Percentiles rank a stretch among this genome's conserved stretches.
Conservation (phyloP, 1,284 basidiomycete genomes). For the Puccinia horiana region DNA sequence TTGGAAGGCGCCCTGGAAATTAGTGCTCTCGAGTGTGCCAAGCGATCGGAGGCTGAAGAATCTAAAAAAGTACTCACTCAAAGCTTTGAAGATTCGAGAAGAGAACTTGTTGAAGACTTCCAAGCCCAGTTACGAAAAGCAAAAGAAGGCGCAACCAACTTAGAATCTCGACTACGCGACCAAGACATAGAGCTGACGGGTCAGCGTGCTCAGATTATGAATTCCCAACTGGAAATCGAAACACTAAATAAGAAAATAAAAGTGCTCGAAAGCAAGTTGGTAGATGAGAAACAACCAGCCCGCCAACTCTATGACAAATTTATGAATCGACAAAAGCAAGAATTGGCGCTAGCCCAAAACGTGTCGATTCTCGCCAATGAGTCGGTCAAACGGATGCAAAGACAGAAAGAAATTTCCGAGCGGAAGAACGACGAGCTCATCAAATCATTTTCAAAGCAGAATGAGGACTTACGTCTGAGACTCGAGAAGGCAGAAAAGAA, state of each 20-base stretch:
- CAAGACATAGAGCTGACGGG: slow-evolving; percentile 16
- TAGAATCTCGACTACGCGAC: background rate
- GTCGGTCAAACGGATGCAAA: background rate
- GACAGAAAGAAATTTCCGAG: background rate
- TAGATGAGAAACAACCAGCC: slow-evolving; percentile 13
- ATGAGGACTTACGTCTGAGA: background rate
- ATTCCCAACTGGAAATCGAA: background rate
- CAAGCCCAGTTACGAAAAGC: background rate
- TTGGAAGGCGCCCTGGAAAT: background rate
- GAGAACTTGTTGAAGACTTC: background rate
- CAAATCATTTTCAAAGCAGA: background rate
- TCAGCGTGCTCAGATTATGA: background rate
- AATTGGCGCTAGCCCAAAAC: background rate
- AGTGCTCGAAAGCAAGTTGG: background rate
- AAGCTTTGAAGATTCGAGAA: background rate
- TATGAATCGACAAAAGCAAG: background rate
- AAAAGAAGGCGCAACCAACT: background rate
- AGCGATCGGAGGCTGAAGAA: background rate
- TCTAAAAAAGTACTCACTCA: background rate
- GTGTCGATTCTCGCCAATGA: background rate
- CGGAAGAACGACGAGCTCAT: slow-evolving; percentile 9
- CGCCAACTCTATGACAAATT: slow-evolving; percentile 4
- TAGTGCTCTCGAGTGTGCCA: background rate
- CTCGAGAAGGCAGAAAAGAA: background rate
- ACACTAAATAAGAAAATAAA: background rate